Evolutionary conservation across 2,329 filamentous ascomycete species (phyloP).

Genomic region (Cladosporium colombiae): DNA sequence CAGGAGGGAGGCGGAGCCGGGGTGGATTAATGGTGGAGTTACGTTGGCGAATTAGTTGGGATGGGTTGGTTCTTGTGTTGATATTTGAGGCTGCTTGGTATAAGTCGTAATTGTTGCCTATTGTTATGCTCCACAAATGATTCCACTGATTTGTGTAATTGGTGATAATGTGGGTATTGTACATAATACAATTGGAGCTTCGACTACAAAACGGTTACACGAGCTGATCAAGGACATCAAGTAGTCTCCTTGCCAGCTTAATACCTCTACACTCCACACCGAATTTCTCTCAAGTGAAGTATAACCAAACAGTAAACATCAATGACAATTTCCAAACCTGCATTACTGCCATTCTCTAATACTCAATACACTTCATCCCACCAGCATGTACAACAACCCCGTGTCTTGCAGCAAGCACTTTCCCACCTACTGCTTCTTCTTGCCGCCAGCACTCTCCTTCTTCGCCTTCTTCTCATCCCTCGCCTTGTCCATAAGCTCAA

Average conservation of each 20-base stretch:
- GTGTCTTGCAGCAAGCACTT: not conserved
- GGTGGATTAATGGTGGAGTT: constrained; percentile 38
- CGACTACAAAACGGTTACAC: no score
- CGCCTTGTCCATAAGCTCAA: constrained; percentile 62
- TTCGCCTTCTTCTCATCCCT: constrained; percentile 50
- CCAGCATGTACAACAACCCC: not conserved
- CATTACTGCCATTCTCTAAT: constrained; percentile 3
- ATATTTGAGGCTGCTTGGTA: not conserved
- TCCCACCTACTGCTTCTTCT: constrained; percentile 33
- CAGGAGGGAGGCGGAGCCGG: constrained; percentile 29
- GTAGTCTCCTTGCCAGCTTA: not conserved
- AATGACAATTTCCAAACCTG: constrained; percentile 9
- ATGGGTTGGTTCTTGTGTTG: not conserved
- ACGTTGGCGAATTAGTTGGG: constrained; percentile 31
- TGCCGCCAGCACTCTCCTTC: constrained; percentile 33
- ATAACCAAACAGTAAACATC: not conserved
- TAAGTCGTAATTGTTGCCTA: no score
- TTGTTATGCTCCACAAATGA: no score
- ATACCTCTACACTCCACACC: not conserved
- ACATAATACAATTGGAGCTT: no score
- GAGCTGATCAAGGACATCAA: not conserved
- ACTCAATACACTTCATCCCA: not conserved
- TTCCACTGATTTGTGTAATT: no score
- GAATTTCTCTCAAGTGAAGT: not conserved
- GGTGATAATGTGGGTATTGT: no score